Evolutionary conservation across 169 alveolate species (phyloP), one percentile per base, ranked within the genome.

Genomic region (Plasmodium adleri): DNA sequence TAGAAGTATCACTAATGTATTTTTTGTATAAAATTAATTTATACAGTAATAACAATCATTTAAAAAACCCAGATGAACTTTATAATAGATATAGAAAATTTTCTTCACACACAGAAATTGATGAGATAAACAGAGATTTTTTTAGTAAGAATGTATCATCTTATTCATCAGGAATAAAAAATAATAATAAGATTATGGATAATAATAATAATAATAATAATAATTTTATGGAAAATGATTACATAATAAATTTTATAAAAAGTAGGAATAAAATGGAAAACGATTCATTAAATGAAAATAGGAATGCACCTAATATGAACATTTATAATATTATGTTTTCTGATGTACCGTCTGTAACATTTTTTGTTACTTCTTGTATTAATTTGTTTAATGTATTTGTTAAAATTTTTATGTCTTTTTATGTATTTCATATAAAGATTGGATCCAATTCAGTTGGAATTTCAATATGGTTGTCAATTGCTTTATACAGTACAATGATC

Each of bases 241-340:
- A 59, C 17, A 32, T 39, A 74, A 74, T 74, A 1, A 60, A 60
- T 60, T 74, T 74, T 60, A 59, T 74, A 43, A 74, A 74, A 60
- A 74, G 32, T n/a, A 43, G 20, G 39, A 74, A 52, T 9, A 43
- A 12, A 28, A 60, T 7, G 12, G 24, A 63, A 60, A 73, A 22
- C 1, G 80, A 52, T 24, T 28, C 39, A 28, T 28, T 47, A 71
- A 62, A 63, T 74, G 50, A 54, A 66, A 52, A 43, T 26, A 45
- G 54, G 88, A 66, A 62, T 68, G 0, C 47, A 60, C 20, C 75
- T 64, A 47, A 59, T 70, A 6, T 80, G 68, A 80, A 54, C 58
- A 80, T 80, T 67, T 80, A 80, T 67, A 67, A 80, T 24, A 67
- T 80, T 52, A 80, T 80, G 90, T 80, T 80, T 80, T 32, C 80